phyloP scores from a whole-genome alignment of 2,329 filamentous ascomycete species.

The Beauveria brongniartii region DNA sequence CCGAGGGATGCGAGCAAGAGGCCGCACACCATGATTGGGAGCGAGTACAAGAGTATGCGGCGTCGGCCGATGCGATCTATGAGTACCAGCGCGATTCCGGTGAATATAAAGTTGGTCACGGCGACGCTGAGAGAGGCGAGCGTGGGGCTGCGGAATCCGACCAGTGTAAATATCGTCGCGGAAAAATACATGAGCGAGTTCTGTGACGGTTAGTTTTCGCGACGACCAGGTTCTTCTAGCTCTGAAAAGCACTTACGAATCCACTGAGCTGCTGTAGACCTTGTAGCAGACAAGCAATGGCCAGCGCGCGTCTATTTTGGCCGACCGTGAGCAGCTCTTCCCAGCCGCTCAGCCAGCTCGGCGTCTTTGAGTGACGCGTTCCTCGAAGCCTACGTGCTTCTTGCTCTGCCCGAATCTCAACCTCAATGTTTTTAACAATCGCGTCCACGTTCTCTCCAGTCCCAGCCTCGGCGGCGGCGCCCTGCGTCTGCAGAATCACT shows the following conservation, averaged over 20 bases:
- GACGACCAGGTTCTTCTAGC: not conserved
- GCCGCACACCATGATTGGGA: conserved; percentile 75
- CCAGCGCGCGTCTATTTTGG: conserved; percentile 66
- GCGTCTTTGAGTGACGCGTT: conserved; percentile 18
- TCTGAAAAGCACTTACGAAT: conserved; percentile 47
- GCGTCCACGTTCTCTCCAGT: conserved; percentile 42
- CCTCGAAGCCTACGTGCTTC: conserved; percentile 35
- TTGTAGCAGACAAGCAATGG: conserved; percentile 80
- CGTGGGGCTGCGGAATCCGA: conserved; percentile 72
- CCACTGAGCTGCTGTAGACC: conserved; percentile 83
- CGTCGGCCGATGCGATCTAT: conserved; percentile 76
- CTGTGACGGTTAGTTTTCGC: conserved; percentile 25
- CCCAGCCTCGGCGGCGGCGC: conserved; percentile 32
- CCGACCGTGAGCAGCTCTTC: conserved; percentile 46
- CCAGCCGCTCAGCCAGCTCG: conserved; percentile 39
- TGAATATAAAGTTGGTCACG: conserved; percentile 75
- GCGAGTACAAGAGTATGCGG: conserved; percentile 70
- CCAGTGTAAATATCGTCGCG: conserved; percentile 68
- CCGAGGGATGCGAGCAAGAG: conserved; percentile 63
- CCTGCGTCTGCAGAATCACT: conserved; percentile 60
- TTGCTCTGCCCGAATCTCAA: conserved; percentile 65
- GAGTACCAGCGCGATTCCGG: conserved; percentile 62
- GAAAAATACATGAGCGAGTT: conserved; percentile 93
- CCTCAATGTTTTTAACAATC: conserved; percentile 62
- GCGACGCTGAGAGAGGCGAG: conserved; percentile 74